Conservation (phyloP, 2,329 filamentous ascomycete genomes). For the Penicillium oxalicum region DNA sequence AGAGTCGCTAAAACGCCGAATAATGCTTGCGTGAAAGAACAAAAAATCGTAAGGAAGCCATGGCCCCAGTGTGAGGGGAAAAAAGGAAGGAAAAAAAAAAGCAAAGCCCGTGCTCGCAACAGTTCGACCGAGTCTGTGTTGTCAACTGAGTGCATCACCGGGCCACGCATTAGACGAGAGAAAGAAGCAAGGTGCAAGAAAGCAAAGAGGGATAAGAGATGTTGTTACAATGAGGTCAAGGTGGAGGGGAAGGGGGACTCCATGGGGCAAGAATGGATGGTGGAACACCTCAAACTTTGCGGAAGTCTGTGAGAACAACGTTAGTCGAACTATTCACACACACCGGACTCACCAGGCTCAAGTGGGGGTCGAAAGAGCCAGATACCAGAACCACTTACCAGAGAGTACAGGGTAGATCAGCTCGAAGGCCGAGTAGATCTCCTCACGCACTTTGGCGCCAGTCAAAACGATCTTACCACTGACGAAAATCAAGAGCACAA, state of each 20-base stretch:
- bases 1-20: slow-evolving; percentile 42
- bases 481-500: slow-evolving; percentile 95
- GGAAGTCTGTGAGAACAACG: slow-evolving; percentile 48
- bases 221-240: slow-evolving; percentile 25
- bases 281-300: slow-evolving; percentile 48
- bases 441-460: slow-evolving; percentile 94
- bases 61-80: neutral
- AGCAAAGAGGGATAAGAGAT: slow-evolving; percentile 15
- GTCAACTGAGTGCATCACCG: neutral
- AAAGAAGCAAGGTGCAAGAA: slow-evolving; percentile 10
- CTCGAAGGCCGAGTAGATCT: slow-evolving; percentile 95
- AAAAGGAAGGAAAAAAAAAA: slow-evolving; percentile 1
- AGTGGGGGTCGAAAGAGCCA: neutral
- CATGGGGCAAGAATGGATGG: slow-evolving; percentile 3
- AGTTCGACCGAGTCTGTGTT: neutral
- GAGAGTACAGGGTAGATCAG: slow-evolving; percentile 95
- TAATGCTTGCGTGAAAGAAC: slow-evolving; percentile 40
- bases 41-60: slow-evolving; percentile 30
- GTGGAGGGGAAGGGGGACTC: slow-evolving; percentile 16
- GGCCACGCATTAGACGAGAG: slow-evolving; percentile 4
- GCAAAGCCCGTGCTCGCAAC: neutral
- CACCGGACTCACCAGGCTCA: slow-evolving; percentile 16
- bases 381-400: slow-evolving; percentile 49
- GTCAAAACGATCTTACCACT: slow-evolving; percentile 97
- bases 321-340: slow-evolving; percentile 1